Base-by-base conservation (phyloP, 495 filamentous ascomycete genomes). In the Penicillium waksmanii region DNA sequence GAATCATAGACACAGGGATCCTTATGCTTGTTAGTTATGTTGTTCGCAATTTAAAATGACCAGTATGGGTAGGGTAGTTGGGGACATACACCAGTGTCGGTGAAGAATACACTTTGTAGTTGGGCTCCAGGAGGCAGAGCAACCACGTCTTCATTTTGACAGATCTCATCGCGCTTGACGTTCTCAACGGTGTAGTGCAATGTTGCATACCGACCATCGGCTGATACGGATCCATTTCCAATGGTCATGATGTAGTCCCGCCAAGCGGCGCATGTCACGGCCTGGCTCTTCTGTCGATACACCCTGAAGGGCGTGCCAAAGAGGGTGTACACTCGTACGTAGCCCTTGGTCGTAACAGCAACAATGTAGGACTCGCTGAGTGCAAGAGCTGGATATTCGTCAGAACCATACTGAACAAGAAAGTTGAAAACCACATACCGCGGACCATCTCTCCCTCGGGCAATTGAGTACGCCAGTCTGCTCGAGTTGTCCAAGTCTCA, bases 1-100 rank as follows among this genome's bases (percentile, higher is more conserved):
- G 89, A 87, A 65, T 97, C 96, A 66, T 97, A 98, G 38, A 98
- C 89, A 68, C 89, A 96, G 10, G 95, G 95, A 66, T 98, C 95
- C 86, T 89, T 42, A 38, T 50, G 19, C 34, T 15, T 21, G 62
- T 74, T 52, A 79, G 67, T 40, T 44, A 5, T 21, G 17, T 9
- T 19, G 7, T 44, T 12, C 42, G 17, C n/a, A 44, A 17, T 43
- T 8, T 46, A 4, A 49, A 27, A 42, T 38, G 23, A 40, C 42
- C 51, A 25, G 10, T 31, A 31, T 31, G 15, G 0, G 54, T 55
- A 23, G 38, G 11, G 51, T 19, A 18, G 15, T 6, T 35, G 18
- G 33, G 21, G 13, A 65, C 86, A 73, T 77, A 91, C 88, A 12
- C 95, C 95, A 48, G 79, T 80, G 69, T 96, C 92, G 34, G 91